A percentile compares a stretch with the other conserved stretches of the same genome.
Conservation (phyloP, 2,329 filamentous ascomycete species). For the Fusarium marasasianum region DNA sequence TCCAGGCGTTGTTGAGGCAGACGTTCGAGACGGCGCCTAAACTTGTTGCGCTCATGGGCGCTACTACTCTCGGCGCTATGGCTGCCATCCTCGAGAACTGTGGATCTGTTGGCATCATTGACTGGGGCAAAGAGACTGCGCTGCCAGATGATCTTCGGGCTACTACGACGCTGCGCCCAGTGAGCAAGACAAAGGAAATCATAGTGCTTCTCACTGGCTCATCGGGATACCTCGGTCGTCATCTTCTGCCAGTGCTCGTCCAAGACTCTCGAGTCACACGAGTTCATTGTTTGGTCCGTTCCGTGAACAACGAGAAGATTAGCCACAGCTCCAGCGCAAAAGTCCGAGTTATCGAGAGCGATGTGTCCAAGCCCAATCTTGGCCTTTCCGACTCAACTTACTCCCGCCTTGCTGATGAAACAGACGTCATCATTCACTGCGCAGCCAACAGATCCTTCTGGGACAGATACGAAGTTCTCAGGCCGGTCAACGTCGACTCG, state of each 20-base stretch:
- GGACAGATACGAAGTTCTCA: neutral
- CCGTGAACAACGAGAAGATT: neutral
- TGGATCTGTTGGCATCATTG: neutral
- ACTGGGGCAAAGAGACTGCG: neutral
- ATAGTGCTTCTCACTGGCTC: neutral
- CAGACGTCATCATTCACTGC: neutral
- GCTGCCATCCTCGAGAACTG: neutral
- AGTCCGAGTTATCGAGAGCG: neutral
- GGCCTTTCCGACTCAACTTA: no score
- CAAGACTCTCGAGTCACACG: neutral
- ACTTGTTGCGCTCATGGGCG: neutral
- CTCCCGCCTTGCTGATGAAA: neutral
- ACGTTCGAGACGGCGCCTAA: neutral
- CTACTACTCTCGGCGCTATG: neutral
- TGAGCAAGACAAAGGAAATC: neutral
- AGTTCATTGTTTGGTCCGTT: neutral
- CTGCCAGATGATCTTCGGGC: neutral
- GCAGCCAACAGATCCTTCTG: neutral
- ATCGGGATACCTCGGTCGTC: neutral
- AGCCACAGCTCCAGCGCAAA: fast-evolving
- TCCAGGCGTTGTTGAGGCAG: neutral
- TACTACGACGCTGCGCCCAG: fast-evolving
- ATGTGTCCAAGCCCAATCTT: neutral
- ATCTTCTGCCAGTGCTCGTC: neutral
- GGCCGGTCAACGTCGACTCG: neutral